Conservation (phyloP, 2,329 filamentous ascomycete species). For the Epichloe coenophiala region DNA sequence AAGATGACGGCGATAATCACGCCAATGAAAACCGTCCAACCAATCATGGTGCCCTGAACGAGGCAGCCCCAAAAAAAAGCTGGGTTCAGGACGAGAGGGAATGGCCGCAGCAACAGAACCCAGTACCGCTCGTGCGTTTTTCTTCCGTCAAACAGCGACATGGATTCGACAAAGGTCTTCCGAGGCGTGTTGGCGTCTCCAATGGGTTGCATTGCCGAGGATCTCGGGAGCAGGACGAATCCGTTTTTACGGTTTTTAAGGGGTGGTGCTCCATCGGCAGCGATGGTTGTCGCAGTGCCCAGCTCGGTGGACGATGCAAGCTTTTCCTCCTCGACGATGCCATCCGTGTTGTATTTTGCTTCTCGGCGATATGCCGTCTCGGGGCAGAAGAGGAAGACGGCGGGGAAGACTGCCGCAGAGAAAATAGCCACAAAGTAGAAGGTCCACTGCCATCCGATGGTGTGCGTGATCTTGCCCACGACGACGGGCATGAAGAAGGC, state of each 20-base stretch:
- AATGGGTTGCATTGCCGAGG: slow-evolving; percentile 20
- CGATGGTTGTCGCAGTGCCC: not conserved
- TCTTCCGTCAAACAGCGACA: slow-evolving; percentile 65
- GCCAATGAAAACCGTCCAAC: slow-evolving; percentile 89
- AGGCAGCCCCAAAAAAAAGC: slow-evolving; percentile 69
- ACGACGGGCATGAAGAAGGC: slow-evolving; percentile 68
- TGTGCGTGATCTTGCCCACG: slow-evolving; percentile 69
- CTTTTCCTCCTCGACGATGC: slow-evolving; percentile 19
- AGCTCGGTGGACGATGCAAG: slow-evolving; percentile 2
- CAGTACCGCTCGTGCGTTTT: slow-evolving; percentile 66
- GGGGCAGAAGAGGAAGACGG: slow-evolving; percentile 66
- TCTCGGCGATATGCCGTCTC: slow-evolving; percentile 70
- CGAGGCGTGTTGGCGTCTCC: slow-evolving; percentile 26
- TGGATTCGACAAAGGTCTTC: slow-evolving; percentile 45
- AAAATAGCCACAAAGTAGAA: slow-evolving; percentile 88
- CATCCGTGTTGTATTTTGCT: slow-evolving; percentile 44
- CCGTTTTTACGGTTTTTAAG: slow-evolving; percentile 5
- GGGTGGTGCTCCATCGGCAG: slow-evolving; percentile 1
- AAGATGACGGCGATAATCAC: slow-evolving; percentile 74
- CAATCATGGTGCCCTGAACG: slow-evolving; percentile 80
- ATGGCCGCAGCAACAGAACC: slow-evolving; percentile 54
- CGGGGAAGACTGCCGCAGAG: slow-evolving; percentile 52
- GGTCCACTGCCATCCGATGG: slow-evolving; percentile 71
- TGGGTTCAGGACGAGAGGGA: slow-evolving; percentile 73
- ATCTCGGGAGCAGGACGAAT: slow-evolving; percentile 20